A percentile compares a stretch with the other conserved stretches of the same genome.
Evolutionary conservation across 768 basidiomycete species (phyloP).

Genomic region (Jaapia argillacea): DNA sequence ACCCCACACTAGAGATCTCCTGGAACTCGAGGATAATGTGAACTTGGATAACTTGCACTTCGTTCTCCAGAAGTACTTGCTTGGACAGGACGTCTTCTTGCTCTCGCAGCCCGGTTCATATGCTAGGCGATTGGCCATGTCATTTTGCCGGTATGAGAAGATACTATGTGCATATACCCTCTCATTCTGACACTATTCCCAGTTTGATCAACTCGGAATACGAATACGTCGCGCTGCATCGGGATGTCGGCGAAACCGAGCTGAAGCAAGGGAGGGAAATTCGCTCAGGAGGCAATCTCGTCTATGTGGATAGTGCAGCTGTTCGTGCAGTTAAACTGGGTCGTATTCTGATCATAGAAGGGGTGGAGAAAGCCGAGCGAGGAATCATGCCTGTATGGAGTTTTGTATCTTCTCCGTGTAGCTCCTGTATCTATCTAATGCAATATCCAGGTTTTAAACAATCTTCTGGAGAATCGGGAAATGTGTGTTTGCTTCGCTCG

Average conservation of each 20-base stretch:
- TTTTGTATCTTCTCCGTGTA: background rate
- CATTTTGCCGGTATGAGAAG: conserved; percentile 43
- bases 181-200: background rate
- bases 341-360: conserved; percentile 54
- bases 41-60: conserved; percentile 53
- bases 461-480: conserved; percentile 62
- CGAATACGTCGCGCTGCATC: conserved; percentile 56
- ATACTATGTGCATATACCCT: background rate
- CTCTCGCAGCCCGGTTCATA: conserved; percentile 61
- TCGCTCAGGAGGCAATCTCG: conserved; percentile 44
- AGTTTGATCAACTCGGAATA: conserved; percentile 60
- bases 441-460: conserved; percentile 36
- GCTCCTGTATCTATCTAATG: too few relatives aligned
- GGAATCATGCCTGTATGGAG: conserved; percentile 58
- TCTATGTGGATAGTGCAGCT: conserved; percentile 61
- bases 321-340: conserved; percentile 60
- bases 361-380: conserved; percentile 63
- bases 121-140: conserved; percentile 49
- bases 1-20: conserved; percentile 29
- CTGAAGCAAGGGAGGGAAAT: conserved; percentile 66
- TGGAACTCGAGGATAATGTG: conserved; percentile 42
- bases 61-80: conserved; percentile 56
- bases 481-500: conserved; percentile 34
- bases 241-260: conserved; percentile 66
- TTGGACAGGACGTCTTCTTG: conserved; percentile 60